Evolutionary conservation across 148 eudicot species (phyloP).

Genomic region (Amaranthus cruentus): DNA sequence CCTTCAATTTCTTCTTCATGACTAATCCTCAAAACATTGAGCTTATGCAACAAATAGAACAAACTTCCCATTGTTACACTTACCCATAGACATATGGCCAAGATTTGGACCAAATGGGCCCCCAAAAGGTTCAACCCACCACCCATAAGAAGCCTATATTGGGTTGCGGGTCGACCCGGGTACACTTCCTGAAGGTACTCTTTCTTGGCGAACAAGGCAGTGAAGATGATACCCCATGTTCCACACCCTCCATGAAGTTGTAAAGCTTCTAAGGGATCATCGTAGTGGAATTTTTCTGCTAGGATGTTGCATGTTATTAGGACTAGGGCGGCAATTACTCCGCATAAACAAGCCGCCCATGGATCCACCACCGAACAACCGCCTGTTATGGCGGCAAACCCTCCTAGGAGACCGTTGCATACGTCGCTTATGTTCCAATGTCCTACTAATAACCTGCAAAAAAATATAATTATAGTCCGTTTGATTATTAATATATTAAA

Average conservation of each 20-base stretch:
- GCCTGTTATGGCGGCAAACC: conserved; percentile 25
- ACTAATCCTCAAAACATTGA: conserved; percentile 30
- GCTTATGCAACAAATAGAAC: conserved; percentile 26
- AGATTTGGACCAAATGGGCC: conserved; percentile 32
- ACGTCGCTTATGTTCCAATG: conserved; percentile 30
- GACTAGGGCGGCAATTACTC: conserved; percentile 17
- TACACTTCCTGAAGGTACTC: conserved; percentile 34
- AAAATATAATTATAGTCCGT: too few relatives aligned
- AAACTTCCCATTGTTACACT: conserved; percentile 36
- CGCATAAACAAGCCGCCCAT: conserved; percentile 27
- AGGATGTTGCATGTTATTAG: conserved; percentile 25
- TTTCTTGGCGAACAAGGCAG: conserved; percentile 34
- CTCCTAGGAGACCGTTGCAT: conserved; percentile 28
- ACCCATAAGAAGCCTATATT: conserved; percentile 35
- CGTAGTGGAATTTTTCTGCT: conserved; percentile 22
- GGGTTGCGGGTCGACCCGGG: conserved; percentile 6
- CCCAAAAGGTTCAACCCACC: conserved; percentile 37
- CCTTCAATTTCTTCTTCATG: conserved; percentile 35
- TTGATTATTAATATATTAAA: too few relatives aligned
- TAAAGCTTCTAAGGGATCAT: conserved; percentile 25
- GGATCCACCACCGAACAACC: conserved; percentile 26
- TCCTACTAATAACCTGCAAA: conserved; percentile 11
- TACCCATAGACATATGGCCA: conserved; percentile 31
- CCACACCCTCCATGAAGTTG: conserved; percentile 41
- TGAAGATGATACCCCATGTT: conserved; percentile 41